phyloP scores from a whole-genome alignment of 2,329 filamentous ascomycete species.

The Ophiostoma ips region DNA sequence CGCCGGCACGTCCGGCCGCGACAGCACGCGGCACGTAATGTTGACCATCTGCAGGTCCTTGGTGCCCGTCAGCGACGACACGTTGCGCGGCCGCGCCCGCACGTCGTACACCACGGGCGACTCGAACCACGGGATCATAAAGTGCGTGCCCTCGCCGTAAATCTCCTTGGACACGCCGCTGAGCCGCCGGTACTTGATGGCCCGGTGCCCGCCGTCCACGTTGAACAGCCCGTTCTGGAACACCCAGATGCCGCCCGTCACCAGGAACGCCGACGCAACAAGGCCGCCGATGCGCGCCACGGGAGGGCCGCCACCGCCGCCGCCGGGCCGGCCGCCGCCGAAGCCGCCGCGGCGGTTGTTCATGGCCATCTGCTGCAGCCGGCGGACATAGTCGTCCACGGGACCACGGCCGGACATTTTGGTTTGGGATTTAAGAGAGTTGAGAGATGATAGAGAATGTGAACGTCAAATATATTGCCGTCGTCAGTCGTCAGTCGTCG shows the following conservation, averaged over 20 bases:
- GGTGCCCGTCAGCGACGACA: slow-evolving; percentile 91
- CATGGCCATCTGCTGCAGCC: slow-evolving; percentile 35
- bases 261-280: slow-evolving; percentile 27
- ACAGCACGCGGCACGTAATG: slow-evolving; percentile 87
- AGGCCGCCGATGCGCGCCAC: slow-evolving; percentile 22
- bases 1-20: slow-evolving; percentile 82
- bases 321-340: slow-evolving; percentile 29
- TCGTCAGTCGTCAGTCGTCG: not conserved
- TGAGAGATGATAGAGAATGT: not conserved
- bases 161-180: slow-evolving; percentile 93
- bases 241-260: slow-evolving; percentile 36
- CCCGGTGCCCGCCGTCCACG: slow-evolving; percentile 95
- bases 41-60: slow-evolving; percentile 99
- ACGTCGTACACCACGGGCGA: slow-evolving; percentile 95
- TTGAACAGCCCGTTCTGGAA: slow-evolving; percentile 53
- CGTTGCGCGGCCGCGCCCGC: slow-evolving; percentile 90
- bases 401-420: slow-evolving; percentile 25
- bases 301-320: slow-evolving; percentile 25
- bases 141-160: slow-evolving; percentile 89
- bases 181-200: slow-evolving; percentile 93
- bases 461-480: too few relatives aligned
- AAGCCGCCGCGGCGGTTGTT: slow-evolving; percentile 23
- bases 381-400: slow-evolving; percentile 37
- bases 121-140: slow-evolving; percentile 93
- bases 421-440: not conserved